Percentiles rank a stretch among this genome's conserved stretches.
Conservation (phyloP, 2,329 filamentous ascomycete species). For the Hypoxylon sp. region DNA sequence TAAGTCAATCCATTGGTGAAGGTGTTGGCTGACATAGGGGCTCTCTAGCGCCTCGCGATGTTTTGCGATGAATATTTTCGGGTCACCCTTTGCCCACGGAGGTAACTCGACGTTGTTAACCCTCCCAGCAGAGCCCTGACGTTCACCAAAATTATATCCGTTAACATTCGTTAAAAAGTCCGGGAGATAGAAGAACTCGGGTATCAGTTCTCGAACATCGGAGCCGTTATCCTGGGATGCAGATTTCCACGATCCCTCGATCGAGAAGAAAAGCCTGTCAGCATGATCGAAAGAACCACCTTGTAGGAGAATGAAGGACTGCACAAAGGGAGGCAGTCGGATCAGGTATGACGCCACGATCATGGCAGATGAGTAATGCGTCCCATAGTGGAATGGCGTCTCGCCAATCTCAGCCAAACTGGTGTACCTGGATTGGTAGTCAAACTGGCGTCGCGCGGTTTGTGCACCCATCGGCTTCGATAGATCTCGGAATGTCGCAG, state of each 20-base stretch:
- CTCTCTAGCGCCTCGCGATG: constrained; percentile 97
- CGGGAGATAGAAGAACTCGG: constrained; percentile 96
- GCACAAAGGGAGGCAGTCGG: constrained; percentile 93
- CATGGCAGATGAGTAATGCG: constrained; percentile 99
- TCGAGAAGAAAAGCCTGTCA: constrained; percentile 93
- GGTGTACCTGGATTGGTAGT: constrained; percentile 87
- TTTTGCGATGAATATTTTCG: constrained; percentile 94
- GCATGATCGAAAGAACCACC: constrained; percentile 98
- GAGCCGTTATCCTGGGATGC: constrained; percentile 91
- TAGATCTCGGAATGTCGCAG: constrained; percentile 88
- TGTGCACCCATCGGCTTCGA: constrained; percentile 98
- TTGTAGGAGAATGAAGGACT: constrained; percentile 93
- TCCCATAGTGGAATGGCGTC: constrained; percentile 95
- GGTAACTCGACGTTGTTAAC: constrained; percentile 93
- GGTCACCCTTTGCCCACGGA: constrained; percentile 96
- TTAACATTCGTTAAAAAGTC: constrained; percentile 97
- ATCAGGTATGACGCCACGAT: constrained; percentile 98
- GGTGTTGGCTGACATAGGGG: constrained; percentile 87
- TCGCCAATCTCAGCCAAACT: constrained; percentile 94
- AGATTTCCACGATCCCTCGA: constrained; percentile 91
- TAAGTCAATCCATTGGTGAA: constrained; percentile 96
- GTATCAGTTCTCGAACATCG: constrained; percentile 93
- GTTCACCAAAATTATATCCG: constrained; percentile 90
- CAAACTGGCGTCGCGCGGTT: constrained; percentile 78
- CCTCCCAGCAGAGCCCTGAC: constrained; percentile 82